Conservation (phyloP, 345 rosid species). For the Excoecaria cochinchinensis region DNA sequence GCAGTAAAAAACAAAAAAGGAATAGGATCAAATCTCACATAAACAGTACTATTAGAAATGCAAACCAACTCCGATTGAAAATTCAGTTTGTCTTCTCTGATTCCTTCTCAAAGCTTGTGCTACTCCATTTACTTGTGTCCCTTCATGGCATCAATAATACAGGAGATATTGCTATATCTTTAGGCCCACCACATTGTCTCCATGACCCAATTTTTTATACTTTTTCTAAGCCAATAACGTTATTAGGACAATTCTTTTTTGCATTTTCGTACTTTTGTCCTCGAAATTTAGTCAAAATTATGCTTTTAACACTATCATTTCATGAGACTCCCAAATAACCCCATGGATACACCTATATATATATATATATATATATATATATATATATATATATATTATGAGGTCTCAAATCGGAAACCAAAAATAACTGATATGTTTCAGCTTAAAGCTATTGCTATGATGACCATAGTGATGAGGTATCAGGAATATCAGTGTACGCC, state of each 20-base stretch:
- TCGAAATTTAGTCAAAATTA: neutral
- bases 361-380: too few relatives aligned
- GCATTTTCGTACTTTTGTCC: neutral
- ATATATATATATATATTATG: too few relatives aligned
- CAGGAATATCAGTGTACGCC: neutral
- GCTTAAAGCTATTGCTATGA: too few relatives aligned
- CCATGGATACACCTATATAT: neutral
- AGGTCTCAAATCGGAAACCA: too few relatives aligned
- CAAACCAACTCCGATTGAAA: conserved; percentile 1
- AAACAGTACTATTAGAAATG: neutral
- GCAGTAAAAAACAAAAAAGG: too few relatives aligned
- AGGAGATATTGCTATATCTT: conserved; percentile 7
- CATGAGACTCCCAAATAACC: neutral
- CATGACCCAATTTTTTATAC: neutral
- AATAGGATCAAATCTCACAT: too few relatives aligned
- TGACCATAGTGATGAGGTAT: too few relatives aligned
- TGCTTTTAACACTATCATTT: neutral
- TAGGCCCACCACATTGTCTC: conserved; percentile 23
- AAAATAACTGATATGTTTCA: too few relatives aligned
- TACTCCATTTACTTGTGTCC: conserved; percentile 10
- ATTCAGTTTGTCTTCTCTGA: conserved; percentile 10
- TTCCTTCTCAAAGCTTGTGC: conserved; percentile 11
- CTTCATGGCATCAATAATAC: conserved; percentile 18
- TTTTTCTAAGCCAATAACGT: conserved; percentile 13
- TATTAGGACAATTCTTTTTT: neutral